Percentiles rank a stretch among this genome's conserved stretches.
Conservation (phyloP, 1,139 yeast genomes). For the Yamadazyma oceani region DNA sequence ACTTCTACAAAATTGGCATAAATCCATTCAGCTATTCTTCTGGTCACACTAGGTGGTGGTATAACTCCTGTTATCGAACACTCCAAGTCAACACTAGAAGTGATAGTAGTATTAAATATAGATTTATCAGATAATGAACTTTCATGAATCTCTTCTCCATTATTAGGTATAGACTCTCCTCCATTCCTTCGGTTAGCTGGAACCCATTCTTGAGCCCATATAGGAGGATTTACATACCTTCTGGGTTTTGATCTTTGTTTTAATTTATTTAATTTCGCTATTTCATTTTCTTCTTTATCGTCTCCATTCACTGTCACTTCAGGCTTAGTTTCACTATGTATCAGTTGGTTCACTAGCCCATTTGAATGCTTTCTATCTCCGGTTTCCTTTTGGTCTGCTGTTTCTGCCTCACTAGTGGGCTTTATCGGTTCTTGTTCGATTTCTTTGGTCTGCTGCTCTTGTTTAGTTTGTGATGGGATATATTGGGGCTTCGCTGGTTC, state of each 20-base stretch:
- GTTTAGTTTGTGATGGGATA: background rate
- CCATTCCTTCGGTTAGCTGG: constrained; percentile 28
- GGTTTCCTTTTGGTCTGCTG: too few relatives aligned
- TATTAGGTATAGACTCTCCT: constrained; percentile 1
- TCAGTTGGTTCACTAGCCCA: background rate
- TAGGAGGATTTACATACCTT: constrained; percentile 66
- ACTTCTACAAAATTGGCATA: constrained; percentile 75
- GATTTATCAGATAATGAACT: constrained; percentile 26
- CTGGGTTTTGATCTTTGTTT: constrained; percentile 50
- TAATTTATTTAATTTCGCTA: constrained; percentile 20
- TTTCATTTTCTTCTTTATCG: constrained; percentile 22
- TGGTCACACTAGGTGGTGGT: constrained; percentile 81
- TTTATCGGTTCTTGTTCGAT: constrained; percentile 1
- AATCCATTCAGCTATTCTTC: constrained; percentile 86
- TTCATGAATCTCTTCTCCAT: background rate
- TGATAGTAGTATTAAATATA: constrained; percentile 36
- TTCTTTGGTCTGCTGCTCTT: background rate
- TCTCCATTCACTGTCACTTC: background rate
- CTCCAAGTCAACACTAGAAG: constrained; percentile 44
- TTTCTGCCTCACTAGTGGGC: background rate
- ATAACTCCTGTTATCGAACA: constrained; percentile 69
- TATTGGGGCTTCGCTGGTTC: constrained; percentile 5
- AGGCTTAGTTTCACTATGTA: background rate
- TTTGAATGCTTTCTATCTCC: too few relatives aligned
- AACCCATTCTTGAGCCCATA: constrained; percentile 80